These are phyloP conservation scores for Haberlea rhodopensis DNA, from an alignment of 257 asterid species.

Conservation along the genomic window DNA sequence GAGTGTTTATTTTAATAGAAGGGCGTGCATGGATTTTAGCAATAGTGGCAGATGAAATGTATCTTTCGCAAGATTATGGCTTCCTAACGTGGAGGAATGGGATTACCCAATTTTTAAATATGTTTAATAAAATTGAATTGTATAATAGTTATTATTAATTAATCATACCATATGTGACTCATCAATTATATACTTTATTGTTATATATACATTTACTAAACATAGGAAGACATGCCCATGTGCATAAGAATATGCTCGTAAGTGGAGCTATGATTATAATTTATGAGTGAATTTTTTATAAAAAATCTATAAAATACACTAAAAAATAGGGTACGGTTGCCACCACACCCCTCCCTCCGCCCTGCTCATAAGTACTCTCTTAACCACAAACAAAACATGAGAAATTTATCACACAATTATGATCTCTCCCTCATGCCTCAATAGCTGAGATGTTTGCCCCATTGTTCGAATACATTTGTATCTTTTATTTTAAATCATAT, in stretches of 20 bases:
- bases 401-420: background rate
- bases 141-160: too few species aligned
- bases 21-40: conserved; percentile 11
- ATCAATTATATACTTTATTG: conserved; percentile 31
- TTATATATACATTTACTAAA: conserved; percentile 36
- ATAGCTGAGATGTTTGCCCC: conserved; percentile 36
- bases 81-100: conserved; percentile 19
- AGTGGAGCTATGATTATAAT: too few species aligned
- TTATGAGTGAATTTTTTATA: too few species aligned
- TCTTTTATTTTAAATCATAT: too few species aligned
- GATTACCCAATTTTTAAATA: background rate
- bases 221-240: conserved; percentile 51
- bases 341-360: too few species aligned
- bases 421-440: conserved; percentile 24
- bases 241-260: conserved; percentile 25
- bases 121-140: too few species aligned
- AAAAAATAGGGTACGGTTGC: too few species aligned
- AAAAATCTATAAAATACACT: too few species aligned
- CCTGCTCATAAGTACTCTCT: conserved; percentile 17
- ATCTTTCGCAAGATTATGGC: conserved; percentile 41
- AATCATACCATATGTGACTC: conserved; percentile 28
- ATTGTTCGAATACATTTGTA: too few species aligned
- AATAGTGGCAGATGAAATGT: conserved; percentile 24
- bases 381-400: background rate
- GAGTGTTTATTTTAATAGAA: background rate